A percentile compares a stretch with the other conserved stretches of the same genome.
These are phyloP conservation scores for Citrullus colocynthis DNA, from an alignment of 306 rosid species.

Conservation along the genomic window DNA sequence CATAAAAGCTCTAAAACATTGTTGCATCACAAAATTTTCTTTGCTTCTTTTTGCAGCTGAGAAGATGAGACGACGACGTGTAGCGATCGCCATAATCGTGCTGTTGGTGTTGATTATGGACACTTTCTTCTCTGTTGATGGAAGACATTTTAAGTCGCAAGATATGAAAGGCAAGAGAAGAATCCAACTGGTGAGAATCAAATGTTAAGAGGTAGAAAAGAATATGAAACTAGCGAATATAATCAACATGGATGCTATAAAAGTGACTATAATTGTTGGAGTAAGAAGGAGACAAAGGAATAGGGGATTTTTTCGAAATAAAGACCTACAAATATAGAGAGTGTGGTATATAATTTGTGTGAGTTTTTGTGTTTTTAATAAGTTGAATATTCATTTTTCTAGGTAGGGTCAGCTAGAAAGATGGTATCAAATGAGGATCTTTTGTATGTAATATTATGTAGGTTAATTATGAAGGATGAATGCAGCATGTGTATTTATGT, in stretches of 20 bases:
- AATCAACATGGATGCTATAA: constrained; percentile 1
- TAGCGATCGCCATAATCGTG: neutral
- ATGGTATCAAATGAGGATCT: neutral
- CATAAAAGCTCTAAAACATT: neutral
- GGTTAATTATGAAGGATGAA: too few species aligned
- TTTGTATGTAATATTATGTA: neutral
- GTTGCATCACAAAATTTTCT: neutral
- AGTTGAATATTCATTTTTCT: neutral
- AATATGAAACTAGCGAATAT: neutral
- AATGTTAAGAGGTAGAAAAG: neutral
- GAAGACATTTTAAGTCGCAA: neutral
- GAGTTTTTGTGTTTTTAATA: neutral
- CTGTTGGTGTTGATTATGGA: neutral
- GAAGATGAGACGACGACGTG: neutral
- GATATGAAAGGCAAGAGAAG: neutral
- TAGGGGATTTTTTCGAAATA: neutral
- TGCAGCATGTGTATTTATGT: too few species aligned
- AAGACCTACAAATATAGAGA: too few species aligned
- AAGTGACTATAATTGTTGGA: neutral
- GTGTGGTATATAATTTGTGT: neutral
- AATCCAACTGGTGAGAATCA: neutral
- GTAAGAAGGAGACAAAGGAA: neutral
- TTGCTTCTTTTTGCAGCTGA: neutral
- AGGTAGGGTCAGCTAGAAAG: neutral
- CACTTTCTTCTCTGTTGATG: neutral